Conservation (phyloP, 257 asterid genomes). For the Solanum bukasovii region DNA sequence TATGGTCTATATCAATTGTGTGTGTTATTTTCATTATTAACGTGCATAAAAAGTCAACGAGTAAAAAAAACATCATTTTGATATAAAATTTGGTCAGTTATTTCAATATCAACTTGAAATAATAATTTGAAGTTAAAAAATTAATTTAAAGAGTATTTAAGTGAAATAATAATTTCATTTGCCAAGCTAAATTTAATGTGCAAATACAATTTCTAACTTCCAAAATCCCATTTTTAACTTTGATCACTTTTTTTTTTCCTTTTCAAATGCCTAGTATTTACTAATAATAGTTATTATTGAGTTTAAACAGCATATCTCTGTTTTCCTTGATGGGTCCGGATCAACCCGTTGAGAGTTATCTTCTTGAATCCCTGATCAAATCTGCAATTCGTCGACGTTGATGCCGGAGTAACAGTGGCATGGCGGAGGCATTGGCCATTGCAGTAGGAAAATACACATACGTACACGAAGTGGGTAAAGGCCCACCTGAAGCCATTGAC, state of each 20-base stretch:
- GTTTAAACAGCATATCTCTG: background rate
- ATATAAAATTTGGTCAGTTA: too few species aligned
- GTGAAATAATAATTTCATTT: background rate
- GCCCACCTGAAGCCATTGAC: conserved; percentile 49
- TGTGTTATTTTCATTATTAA: too few species aligned
- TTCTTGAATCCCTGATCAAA: background rate
- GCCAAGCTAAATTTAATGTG: background rate
- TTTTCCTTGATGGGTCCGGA: background rate
- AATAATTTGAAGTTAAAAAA: too few species aligned
- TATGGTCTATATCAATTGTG: too few species aligned
- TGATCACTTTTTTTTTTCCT: background rate
- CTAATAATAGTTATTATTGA: background rate
- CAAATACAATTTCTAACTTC: background rate
- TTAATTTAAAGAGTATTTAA: too few species aligned
- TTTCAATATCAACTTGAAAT: too few species aligned
- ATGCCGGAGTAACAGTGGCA: conserved; percentile 2
- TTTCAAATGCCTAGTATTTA: too few species aligned
- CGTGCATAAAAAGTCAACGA: too few species aligned
- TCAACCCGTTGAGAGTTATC: background rate
- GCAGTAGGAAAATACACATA: conserved; percentile 40
- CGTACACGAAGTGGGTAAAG: conserved; percentile 34
- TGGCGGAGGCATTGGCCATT: conserved; percentile 18
- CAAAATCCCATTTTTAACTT: background rate
- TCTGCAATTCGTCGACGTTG: background rate
- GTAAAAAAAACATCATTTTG: too few species aligned